Percentiles rank a stretch among this genome's conserved stretches.
phyloP scores from a whole-genome alignment of 768 basidiomycete genomes.

The Lactifluus piperatus region DNA sequence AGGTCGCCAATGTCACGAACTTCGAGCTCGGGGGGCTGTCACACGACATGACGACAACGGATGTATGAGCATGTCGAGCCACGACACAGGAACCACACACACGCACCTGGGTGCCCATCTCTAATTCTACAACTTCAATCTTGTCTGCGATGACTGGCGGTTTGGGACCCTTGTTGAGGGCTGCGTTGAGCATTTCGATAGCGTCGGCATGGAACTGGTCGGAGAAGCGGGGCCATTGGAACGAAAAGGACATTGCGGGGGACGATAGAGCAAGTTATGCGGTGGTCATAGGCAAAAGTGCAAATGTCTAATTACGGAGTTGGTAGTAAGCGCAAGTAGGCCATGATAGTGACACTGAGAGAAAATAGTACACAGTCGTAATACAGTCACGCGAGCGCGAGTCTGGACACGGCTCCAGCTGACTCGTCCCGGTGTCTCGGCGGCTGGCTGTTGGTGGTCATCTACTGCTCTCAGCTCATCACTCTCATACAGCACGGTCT shows the following conservation, averaged over 20 bases:
- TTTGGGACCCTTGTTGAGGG: slow-evolving; percentile 94
- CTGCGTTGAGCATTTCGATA: slow-evolving; percentile 92
- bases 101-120: slow-evolving; percentile 93
- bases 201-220: slow-evolving; percentile 96
- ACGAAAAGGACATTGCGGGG: slow-evolving; percentile 72
- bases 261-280: not conserved
- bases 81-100: not conserved
- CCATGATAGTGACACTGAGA: not conserved
- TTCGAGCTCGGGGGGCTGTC: slow-evolving; percentile 90
- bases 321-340: not conserved
- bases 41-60: not conserved
- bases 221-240: slow-evolving; percentile 95
- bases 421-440: too few species aligned
- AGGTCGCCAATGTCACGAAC: slow-evolving; percentile 97
- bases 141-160: slow-evolving; percentile 95
- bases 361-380: too few species aligned
- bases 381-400: too few species aligned
- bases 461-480: too few species aligned
- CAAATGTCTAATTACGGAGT: not conserved
- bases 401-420: too few species aligned
- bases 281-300: not conserved
- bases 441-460: too few species aligned
- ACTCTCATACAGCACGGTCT: too few species aligned
- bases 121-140: slow-evolving; percentile 97
- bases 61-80: not conserved